phyloP scores from a whole-genome alignment of 768 basidiomycete genomes.

The Termitomyces bulborhizus region DNA sequence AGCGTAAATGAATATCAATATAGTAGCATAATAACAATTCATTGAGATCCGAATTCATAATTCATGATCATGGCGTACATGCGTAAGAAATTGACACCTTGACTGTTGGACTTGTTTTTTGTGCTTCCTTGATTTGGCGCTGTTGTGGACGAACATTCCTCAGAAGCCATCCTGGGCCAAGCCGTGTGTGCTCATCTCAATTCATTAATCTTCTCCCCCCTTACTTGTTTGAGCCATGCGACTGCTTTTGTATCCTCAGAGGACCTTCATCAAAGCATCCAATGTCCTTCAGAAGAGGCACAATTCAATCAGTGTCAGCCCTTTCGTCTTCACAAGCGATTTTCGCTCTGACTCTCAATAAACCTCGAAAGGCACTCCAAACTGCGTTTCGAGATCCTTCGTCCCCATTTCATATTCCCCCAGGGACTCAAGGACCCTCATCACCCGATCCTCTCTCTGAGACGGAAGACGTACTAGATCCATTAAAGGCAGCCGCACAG shows the following conservation, averaged over 20 bases:
- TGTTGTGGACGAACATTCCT: no score
- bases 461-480: conserved; percentile 10
- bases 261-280: background rate
- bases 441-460: conserved; percentile 43
- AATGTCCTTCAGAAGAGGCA: background rate
- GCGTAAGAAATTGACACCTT: no score
- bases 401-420: conserved; percentile 61
- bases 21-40: no score
- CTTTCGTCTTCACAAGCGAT: background rate
- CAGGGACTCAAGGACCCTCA: conserved; percentile 52
- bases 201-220: no score
- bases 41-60: no score
- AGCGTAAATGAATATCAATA: no score
- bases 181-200: no score
- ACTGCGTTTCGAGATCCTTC: conserved; percentile 56
- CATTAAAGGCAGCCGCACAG: conserved; percentile 32
- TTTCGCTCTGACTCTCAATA: background rate
- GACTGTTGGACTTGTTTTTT: no score
- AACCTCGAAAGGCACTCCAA: conserved; percentile 42
- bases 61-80: no score
- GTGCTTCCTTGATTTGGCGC: no score
- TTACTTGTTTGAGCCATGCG: conserved; percentile 1
- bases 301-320: conserved; percentile 9
- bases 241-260: background rate
- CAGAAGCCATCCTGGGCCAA: no score